Evolutionary conservation across 2,329 filamentous ascomycete genomes (phyloP).

Genomic region (Trichoderma atroviride): DNA sequence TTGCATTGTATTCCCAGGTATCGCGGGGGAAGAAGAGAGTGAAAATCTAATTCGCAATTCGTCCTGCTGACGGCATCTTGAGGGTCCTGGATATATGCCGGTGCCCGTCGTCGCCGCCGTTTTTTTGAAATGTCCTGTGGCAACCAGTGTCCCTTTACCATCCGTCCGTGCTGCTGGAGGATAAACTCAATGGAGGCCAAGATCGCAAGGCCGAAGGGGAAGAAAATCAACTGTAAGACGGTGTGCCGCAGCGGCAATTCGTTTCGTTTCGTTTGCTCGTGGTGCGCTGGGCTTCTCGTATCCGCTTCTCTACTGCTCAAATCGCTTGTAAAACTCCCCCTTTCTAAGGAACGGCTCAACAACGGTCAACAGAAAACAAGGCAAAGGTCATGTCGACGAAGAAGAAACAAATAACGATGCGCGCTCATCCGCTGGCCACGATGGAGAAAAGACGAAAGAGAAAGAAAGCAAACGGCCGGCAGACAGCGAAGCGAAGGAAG

Average conservation of each 20-base stretch:
- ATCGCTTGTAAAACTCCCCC: background rate
- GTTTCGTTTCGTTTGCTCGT: constrained; percentile 27
- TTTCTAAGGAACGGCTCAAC: constrained; percentile 27
- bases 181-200: background rate
- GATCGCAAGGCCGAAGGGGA: background rate
- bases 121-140: background rate
- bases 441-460: background rate
- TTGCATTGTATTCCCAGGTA: constrained; percentile 32
- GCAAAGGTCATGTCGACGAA: constrained; percentile 31
- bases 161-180: constrained; percentile 3
- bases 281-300: background rate
- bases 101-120: background rate
- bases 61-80: constrained; percentile 26
- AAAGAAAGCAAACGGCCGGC: background rate
- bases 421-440: constrained; percentile 20
- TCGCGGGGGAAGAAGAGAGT: constrained; percentile 20
- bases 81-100: constrained; percentile 4
- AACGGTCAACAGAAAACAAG: constrained; percentile 11
- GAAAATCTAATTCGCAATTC: constrained; percentile 28
- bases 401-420: constrained; percentile 13
- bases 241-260: background rate
- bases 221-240: background rate
- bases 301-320: background rate
- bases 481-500: constrained; percentile 16
- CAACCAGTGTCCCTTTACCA: background rate